These are phyloP conservation scores for Trifolium pratense DNA, from an alignment of 306 rosid species.

Conservation along the genomic window DNA sequence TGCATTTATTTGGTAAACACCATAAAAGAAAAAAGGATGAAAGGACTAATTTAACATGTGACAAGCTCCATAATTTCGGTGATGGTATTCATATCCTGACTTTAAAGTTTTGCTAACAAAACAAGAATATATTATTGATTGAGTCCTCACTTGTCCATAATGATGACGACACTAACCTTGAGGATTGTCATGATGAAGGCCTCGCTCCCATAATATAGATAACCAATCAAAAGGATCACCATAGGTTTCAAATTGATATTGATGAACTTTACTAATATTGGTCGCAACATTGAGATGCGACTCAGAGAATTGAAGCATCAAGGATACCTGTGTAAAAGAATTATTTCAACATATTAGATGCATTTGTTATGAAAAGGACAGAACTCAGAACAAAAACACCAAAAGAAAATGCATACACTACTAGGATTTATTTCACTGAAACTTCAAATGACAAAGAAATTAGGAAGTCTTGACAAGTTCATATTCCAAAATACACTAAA, in stretches of 20 bases:
- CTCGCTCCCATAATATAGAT: constrained; percentile 90
- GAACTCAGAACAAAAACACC: constrained; percentile 24
- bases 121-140: not conserved
- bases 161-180: constrained; percentile 62
- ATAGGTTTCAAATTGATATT: constrained; percentile 51
- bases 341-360: constrained; percentile 36
- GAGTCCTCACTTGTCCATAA: constrained; percentile 28
- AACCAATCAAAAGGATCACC: constrained; percentile 74
- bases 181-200: constrained; percentile 90
- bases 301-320: constrained; percentile 71
- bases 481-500: constrained; percentile 23
- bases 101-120: constrained; percentile 25
- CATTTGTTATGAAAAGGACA: constrained; percentile 20
- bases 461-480: constrained; percentile 22
- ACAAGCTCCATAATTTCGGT: constrained; percentile 25
- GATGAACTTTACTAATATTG: constrained; percentile 44
- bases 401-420: not conserved
- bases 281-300: constrained; percentile 47
- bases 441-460: not conserved
- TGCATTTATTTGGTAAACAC: constrained; percentile 56
- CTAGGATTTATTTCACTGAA: constrained; percentile 29
- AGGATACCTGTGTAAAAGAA: constrained; percentile 63
- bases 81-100: not conserved
- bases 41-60: constrained; percentile 26
- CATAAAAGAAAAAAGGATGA: constrained; percentile 17